Evolutionary conservation across 2,329 filamentous ascomycete species (phyloP), one percentile per base, ranked within the genome.

Genomic region (Trichoderma lentiforme): DNA sequence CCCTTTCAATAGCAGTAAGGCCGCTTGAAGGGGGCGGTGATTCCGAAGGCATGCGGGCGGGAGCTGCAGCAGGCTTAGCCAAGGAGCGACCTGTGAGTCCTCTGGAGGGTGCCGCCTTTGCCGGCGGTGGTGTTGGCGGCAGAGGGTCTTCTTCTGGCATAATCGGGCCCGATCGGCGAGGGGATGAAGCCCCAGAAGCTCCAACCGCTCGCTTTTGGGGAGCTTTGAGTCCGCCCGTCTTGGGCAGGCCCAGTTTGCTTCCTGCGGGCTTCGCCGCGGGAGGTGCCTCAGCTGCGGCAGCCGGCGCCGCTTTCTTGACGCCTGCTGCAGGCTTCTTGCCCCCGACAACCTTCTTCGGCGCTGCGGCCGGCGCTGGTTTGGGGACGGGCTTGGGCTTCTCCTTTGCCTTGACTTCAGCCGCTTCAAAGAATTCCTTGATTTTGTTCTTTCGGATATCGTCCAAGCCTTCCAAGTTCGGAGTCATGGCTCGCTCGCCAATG

Each of bases 371-470:
- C 1, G 86, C 85, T 8, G 84, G 86, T 71, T 83, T 84, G 3
- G 93, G 88, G 9, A 90, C 89, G 28, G 93, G 88, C 83, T 98
- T 98, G 0, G 95, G 95, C 83, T 97, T 97, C 61, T 85, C 83
- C 76, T 84, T 85, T 58, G 83, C 83, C 76, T 84, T 85, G 12
- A 85, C 83, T 73, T 84, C 82, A 15, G 84, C 84, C 0, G 88
- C 86, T 70, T 95, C 93, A 73, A 91, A 93, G 80, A 90, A 98
- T 80, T 99, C 96, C 83, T 97, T 98, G 80, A 98, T 93, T 82
- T 98, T 99, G 74, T 87, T 92, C 84, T 97, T 98, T 73, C 95
- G 90, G 75, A 98, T 98, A 28, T 99, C 96, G 79, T 99, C 96
- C 3, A 99, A 86, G 3, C 94, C 94, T 74, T 98, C 95, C 18